Conservation (phyloP, 2,329 filamentous ascomycete genomes). For the Epichloe gansuensis region DNA sequence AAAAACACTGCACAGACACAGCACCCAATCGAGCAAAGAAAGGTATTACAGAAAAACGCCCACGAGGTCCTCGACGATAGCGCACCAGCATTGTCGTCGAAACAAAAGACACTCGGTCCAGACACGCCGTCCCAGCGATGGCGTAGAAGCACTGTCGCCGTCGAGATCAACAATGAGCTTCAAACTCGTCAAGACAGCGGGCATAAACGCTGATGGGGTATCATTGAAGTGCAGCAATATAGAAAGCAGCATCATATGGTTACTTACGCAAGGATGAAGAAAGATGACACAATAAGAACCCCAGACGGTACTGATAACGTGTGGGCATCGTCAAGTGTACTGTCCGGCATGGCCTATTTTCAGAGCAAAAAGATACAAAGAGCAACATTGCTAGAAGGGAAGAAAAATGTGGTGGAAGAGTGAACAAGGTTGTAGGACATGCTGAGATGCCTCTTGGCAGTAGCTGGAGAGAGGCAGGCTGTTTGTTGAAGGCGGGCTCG, state of each 20-base stretch:
- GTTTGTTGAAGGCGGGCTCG: slow-evolving; percentile 7
- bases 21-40: not conserved
- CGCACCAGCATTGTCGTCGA: slow-evolving; percentile 39
- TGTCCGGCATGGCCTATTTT: not conserved
- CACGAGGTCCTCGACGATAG: slow-evolving; percentile 39
- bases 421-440: not conserved
- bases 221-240: slow-evolving; percentile 19
- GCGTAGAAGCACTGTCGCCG: slow-evolving; percentile 43
- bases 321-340: slow-evolving; percentile 35
- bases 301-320: slow-evolving; percentile 31
- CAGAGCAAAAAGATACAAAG: not conserved
- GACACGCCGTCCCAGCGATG: slow-evolving; percentile 42
- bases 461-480: not conserved
- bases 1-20: not conserved
- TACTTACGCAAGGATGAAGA: not conserved
- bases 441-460: slow-evolving; percentile 5
- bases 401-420: not conserved
- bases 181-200: slow-evolving; percentile 29
- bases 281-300: not conserved
- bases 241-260: slow-evolving; percentile 6
- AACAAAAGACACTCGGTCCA: slow-evolving; percentile 29
- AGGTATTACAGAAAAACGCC: slow-evolving; percentile 21
- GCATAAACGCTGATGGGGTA: slow-evolving; percentile 34
- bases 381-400: no score
- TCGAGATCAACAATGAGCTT: slow-evolving; percentile 24